Evolutionary conservation across 1,284 basidiomycete genomes (phyloP).

Genomic region (Trichosporon faecale): DNA sequence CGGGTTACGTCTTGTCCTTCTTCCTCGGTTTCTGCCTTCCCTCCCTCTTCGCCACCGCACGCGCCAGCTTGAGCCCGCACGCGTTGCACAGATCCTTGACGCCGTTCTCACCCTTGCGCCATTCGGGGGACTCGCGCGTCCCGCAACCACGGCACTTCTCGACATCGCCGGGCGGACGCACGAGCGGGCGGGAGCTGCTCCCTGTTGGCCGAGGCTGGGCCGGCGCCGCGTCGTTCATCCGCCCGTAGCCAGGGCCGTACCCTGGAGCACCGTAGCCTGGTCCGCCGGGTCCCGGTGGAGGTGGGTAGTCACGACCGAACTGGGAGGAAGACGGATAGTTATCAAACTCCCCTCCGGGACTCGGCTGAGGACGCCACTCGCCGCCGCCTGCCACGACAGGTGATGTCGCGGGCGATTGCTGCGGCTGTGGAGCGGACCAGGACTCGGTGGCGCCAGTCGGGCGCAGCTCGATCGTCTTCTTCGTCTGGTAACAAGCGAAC

Average conservation of each 20-base stretch:
- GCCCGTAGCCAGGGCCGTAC: background rate
- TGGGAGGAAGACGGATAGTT: background rate
- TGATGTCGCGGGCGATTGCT: background rate
- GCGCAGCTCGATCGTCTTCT: slow-evolving; percentile 58
- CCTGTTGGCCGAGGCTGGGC: slow-evolving; percentile 19
- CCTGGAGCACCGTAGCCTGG: background rate
- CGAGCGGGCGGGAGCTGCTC: slow-evolving; percentile 28
- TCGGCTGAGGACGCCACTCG: slow-evolving; percentile 1
- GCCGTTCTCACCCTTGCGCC: slow-evolving; percentile 78
- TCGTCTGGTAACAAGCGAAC: slow-evolving; percentile 54
- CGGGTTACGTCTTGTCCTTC: slow-evolving; percentile 35
- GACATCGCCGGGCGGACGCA: slow-evolving; percentile 65
- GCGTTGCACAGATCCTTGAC: slow-evolving; percentile 92
- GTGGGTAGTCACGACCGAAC: slow-evolving; percentile 9
- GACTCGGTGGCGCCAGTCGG: background rate
- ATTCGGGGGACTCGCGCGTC: slow-evolving; percentile 81
- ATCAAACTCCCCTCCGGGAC: background rate
- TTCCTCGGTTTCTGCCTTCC: slow-evolving; percentile 50
- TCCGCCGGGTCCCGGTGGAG: slow-evolving; percentile 5
- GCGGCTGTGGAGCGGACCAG: background rate
- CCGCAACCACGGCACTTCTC: slow-evolving; percentile 77
- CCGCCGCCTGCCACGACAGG: background rate
- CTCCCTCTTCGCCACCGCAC: slow-evolving; percentile 50
- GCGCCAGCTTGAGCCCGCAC: slow-evolving; percentile 56
- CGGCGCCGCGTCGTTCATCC: slow-evolving; percentile 6